These are phyloP conservation scores for Cetradonia linearis DNA, from an alignment of 495 filamentous ascomycete species.

Conservation along the genomic window DNA sequence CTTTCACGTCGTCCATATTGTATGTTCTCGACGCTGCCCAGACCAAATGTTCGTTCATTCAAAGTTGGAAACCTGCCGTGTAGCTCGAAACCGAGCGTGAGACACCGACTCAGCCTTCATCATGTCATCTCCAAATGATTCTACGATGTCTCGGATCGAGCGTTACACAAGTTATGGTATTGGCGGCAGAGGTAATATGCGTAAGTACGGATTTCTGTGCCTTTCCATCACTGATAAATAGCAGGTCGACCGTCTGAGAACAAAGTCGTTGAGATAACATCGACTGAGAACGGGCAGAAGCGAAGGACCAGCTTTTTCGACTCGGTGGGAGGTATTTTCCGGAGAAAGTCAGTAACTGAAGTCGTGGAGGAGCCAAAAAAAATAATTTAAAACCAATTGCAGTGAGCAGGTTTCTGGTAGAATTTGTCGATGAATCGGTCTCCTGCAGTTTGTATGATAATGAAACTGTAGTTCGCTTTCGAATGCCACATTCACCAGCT, in stretches of 20 bases:
- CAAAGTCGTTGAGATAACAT: conserved; percentile 1
- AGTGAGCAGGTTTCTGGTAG: background rate
- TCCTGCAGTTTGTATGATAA: background rate
- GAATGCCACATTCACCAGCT: background rate
- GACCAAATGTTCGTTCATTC: background rate
- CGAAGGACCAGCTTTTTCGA: conserved; percentile 15
- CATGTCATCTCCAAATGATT: conserved; percentile 1
- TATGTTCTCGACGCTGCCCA: background rate
- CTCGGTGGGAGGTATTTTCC: conserved; percentile 6
- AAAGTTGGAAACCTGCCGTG: background rate
- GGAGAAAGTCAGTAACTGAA: conserved; percentile 7
- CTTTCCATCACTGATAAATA: conserved; percentile 3
- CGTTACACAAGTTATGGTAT: conserved; percentile 34
- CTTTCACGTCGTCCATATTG: background rate
- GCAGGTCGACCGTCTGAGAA: conserved; percentile 14
- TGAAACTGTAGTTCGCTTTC: background rate
- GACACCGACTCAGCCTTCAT: background rate
- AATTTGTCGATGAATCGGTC: background rate
- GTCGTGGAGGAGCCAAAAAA: conserved; percentile 4
- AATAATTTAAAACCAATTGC: too few species aligned
- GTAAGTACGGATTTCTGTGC: conserved; percentile 25
- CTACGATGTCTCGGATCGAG: conserved; percentile 17
- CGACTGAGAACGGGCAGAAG: conserved; percentile 11
- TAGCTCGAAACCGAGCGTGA: too few species aligned
- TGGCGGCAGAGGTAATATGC: conserved; percentile 35